Conservation (phyloP, 306 rosid species). For the Canavalia gladiata region DNA sequence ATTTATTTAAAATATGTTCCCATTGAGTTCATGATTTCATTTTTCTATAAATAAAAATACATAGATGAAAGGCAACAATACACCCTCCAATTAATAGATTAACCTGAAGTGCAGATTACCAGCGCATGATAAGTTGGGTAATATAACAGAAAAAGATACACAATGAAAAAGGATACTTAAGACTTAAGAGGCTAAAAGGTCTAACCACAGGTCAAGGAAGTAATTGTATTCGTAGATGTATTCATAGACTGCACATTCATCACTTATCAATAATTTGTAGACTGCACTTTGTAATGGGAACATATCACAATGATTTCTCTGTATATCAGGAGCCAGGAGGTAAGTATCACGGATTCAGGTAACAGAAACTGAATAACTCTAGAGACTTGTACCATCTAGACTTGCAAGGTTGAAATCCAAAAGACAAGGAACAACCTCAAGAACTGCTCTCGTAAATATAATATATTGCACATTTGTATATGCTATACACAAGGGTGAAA, state of each 20-base stretch:
- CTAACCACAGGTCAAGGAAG: background rate
- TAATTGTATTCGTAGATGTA: background rate
- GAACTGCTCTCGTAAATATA: background rate
- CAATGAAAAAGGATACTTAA: background rate
- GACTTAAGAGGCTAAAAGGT: background rate
- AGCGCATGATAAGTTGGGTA: background rate
- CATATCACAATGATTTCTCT: background rate
- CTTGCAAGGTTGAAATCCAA: conserved; percentile 25
- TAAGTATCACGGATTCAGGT: background rate
- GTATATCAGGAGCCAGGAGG: background rate
- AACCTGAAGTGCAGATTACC: background rate
- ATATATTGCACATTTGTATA: background rate
- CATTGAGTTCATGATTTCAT: conserved; percentile 12
- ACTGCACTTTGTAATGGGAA: background rate
- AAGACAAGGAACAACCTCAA: background rate
- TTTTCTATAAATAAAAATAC: conserved; percentile 5
- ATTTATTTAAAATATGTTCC: conserved; percentile 8
- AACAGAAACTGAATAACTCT: conserved; percentile 19
- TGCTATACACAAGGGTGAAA: background rate
- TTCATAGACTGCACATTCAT: background rate
- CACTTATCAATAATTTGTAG: conserved; percentile 10
- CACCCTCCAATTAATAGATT: conserved; percentile 1
- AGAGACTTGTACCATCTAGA: background rate
- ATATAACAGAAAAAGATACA: background rate
- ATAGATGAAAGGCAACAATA: background rate